A percentile compares a stretch with the other conserved stretches of the same genome.
Conservation (phyloP, 2,329 filamentous ascomycete species). For the Coccinonectria pachysandricola region DNA sequence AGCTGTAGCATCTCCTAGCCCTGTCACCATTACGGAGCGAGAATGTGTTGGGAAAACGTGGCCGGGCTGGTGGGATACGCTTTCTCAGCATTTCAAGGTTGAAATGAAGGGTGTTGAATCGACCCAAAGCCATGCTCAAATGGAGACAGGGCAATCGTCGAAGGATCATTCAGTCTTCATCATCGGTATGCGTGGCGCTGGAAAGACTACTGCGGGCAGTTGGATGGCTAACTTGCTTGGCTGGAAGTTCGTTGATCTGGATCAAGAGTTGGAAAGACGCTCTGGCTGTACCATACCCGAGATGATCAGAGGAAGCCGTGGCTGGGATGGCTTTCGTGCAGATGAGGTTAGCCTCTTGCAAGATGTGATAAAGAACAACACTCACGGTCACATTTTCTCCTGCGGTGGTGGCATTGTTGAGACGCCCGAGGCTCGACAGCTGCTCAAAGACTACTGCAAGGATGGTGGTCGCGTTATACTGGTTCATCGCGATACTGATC, state of each 20-base stretch:
- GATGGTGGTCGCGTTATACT: slow-evolving; percentile 75
- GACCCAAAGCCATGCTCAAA: slow-evolving; percentile 7
- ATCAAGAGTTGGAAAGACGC: slow-evolving; percentile 71
- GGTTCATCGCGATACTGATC: slow-evolving; percentile 76
- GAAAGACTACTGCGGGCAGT: slow-evolving; percentile 85
- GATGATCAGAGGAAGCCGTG: slow-evolving; percentile 58
- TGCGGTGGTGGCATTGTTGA: slow-evolving; percentile 94
- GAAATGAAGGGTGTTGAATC: slow-evolving; percentile 65
- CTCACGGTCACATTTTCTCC: slow-evolving; percentile 72
- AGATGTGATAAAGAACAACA: slow-evolving; percentile 62
- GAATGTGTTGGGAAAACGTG: slow-evolving; percentile 96
- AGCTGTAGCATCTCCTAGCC: slow-evolving; percentile 56
- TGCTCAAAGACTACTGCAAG: slow-evolving; percentile 64
- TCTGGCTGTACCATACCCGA: slow-evolving; percentile 73
- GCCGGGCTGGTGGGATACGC: slow-evolving; percentile 96
- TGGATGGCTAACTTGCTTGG: slow-evolving; percentile 72
- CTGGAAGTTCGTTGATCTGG: slow-evolving; percentile 75
- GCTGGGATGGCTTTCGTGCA: slow-evolving; percentile 82
- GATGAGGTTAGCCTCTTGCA: slow-evolving; percentile 68
- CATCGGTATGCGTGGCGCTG: slow-evolving; percentile 93
- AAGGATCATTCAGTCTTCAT: slow-evolving; percentile 69
- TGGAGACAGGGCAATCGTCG: slow-evolving; percentile 3
- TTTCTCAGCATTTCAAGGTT: slow-evolving; percentile 69
- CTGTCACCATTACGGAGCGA: slow-evolving; percentile 73
- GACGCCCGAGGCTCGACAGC: slow-evolving; percentile 63